These are phyloP conservation scores for Leersia perrieri DNA, from an alignment of 176 grass and related monocot genomes.

Conservation along the genomic window DNA sequence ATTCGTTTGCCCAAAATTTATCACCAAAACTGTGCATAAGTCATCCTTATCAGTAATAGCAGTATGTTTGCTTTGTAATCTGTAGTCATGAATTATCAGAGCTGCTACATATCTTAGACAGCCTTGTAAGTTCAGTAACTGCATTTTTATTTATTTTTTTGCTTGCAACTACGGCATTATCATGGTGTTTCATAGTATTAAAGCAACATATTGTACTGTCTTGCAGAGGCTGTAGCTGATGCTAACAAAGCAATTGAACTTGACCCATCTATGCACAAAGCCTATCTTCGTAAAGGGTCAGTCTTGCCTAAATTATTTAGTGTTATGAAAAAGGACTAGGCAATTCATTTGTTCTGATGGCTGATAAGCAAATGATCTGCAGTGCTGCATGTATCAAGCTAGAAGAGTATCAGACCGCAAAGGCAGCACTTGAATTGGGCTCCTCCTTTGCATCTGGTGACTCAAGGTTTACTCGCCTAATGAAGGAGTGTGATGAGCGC, in stretches of 20 bases:
- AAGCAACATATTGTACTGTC: slow-evolving; percentile 1
- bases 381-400: slow-evolving; percentile 83
- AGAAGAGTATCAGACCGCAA: slow-evolving; percentile 91
- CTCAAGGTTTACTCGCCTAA: slow-evolving; percentile 67
- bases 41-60: neutral
- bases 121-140: neutral
- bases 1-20: slow-evolving; percentile 1
- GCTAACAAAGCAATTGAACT: slow-evolving; percentile 83
- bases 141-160: slow-evolving; percentile 2
- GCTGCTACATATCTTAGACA: neutral
- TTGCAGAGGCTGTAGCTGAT: slow-evolving; percentile 82
- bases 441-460: slow-evolving; percentile 59
- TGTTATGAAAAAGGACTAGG: neutral
- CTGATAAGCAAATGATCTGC: slow-evolving; percentile 15
- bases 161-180: neutral
- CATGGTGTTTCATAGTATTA: neutral
- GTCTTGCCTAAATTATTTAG: slow-evolving; percentile 14
- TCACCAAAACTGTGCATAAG: neutral
- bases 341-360: neutral
- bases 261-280: slow-evolving; percentile 67
- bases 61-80: slow-evolving; percentile 5
- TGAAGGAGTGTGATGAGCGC: slow-evolving; percentile 76
- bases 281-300: slow-evolving; percentile 81
- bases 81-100: neutral
- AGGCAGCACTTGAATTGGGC: slow-evolving; percentile 73